These are phyloP conservation scores for Elsinoe necatrix DNA, from an alignment of 2,329 filamentous ascomycete species.

Conservation along the genomic window DNA sequence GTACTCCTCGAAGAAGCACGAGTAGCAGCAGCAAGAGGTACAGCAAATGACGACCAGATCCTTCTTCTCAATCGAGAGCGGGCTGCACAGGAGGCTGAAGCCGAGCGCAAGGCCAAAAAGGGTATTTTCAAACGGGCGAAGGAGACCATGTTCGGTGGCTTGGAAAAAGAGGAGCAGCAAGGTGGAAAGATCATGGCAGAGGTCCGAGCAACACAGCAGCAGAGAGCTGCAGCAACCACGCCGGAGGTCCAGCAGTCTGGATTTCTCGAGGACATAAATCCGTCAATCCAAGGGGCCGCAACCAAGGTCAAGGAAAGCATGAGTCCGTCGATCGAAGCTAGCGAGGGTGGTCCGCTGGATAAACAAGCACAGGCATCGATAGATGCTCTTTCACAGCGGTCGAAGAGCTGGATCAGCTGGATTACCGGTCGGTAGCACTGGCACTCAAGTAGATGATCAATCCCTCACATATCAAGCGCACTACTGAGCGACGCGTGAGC, in stretches of 20 bases:
- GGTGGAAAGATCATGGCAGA: slow-evolving; percentile 29
- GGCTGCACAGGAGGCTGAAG: slow-evolving; percentile 52
- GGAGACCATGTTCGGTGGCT: slow-evolving; percentile 27
- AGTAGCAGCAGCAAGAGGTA: slow-evolving; percentile 35
- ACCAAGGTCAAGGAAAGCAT: slow-evolving; percentile 15
- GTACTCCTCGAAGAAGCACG: slow-evolving; percentile 38
- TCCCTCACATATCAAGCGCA: neutral
- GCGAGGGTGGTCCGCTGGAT: slow-evolving; percentile 38
- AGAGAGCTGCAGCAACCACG: neutral
- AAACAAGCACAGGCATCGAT: slow-evolving; percentile 36
- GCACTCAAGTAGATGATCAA: slow-evolving; percentile 3
- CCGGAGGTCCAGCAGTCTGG: neutral
- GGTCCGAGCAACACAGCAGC: slow-evolving; percentile 18
- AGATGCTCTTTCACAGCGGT: slow-evolving; percentile 29
- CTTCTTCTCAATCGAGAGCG: slow-evolving; percentile 50
- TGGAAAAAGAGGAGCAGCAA: slow-evolving; percentile 31
- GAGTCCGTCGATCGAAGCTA: slow-evolving; percentile 4
- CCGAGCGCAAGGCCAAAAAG: slow-evolving; percentile 28
- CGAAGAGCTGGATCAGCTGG: slow-evolving; percentile 42
- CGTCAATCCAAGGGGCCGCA: slow-evolving; percentile 14
- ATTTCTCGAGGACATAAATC: slow-evolving; percentile 13
- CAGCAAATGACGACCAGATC: slow-evolving; percentile 43
- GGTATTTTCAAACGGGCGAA: slow-evolving; percentile 30
- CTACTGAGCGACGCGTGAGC: neutral
- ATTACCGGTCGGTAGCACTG: slow-evolving; percentile 30